Evolutionary conservation across 164 flowering plant genomes (phyloP), one percentile per base, ranked within the genome.

Genomic region (Platanus orientalis): DNA sequence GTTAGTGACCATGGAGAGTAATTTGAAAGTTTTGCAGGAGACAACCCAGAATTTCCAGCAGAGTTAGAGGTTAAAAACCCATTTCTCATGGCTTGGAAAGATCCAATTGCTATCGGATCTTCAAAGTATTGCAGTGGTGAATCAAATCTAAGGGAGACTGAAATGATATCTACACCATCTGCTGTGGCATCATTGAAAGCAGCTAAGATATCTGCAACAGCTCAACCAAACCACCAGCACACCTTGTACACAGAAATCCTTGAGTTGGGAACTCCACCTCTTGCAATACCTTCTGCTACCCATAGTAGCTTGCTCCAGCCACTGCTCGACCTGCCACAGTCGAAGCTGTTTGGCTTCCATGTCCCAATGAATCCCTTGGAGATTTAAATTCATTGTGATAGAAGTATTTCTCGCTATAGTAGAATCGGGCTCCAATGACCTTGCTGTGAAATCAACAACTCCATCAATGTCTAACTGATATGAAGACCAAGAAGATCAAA

Each of bases 371-470:
- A 54, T 73, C 76, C 32, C 70, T 56, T 2, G 70, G 58, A 11
- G 71, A 72, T 30, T 66, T 57, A 49, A 63, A 32, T 21, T 63
- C 75, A 7, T 58, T 45, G 4, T 12, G 39, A 28, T 32, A 54
- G 9, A 51, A 57, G 11, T 2, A 17, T 40, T 65, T 51, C 1
- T 34, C 53, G n/a, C 62, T 60, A 17, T 73, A 64, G 64, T 67
- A 77, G 71, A 57, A 68, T 13, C 65, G 58, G 7, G 77, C 80
- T 26, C 80, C 80, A 42, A 77, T 71, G 28, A 73, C 26, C 67
- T 77, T 77, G 54, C 80, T 77, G 73, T 26, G 42, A 51, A 52
- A 42, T 21, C 25, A 29, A 57, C 14, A n/a, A n/a, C n/a, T n/a
- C n/a, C n/a, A n/a, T n/a, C n/a, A n/a, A n/a, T n/a, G n/a, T n/a